phyloP scores from a whole-genome alignment of 148 eudicot species.

The Oxyria digyna region DNA sequence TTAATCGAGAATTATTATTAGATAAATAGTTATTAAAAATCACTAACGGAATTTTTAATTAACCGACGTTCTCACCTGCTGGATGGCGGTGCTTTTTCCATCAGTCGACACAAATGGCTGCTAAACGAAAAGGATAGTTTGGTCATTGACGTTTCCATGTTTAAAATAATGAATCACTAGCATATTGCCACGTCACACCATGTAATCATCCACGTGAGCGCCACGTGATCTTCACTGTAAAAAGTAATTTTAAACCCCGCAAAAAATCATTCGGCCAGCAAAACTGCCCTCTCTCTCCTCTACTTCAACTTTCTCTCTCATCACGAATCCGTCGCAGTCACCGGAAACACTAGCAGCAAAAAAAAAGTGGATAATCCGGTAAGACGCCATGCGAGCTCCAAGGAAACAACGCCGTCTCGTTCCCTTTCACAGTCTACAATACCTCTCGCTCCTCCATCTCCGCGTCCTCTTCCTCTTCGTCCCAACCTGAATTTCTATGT shows the following conservation, averaged over 20 bases:
- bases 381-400: slow-evolving; percentile 12
- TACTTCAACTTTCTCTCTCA: background rate
- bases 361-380: background rate
- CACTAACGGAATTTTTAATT: too few species aligned
- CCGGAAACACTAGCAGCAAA: background rate
- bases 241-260: background rate
- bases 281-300: background rate
- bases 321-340: background rate
- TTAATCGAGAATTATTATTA: too few species aligned
- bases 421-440: slow-evolving; percentile 13
- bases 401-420: slow-evolving; percentile 12
- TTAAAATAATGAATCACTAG: background rate
- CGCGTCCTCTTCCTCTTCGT: slow-evolving; percentile 38
- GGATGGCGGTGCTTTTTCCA: too few species aligned
- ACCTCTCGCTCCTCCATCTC: slow-evolving; percentile 27
- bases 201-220: background rate
- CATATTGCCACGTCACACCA: background rate
- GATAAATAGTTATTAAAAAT: too few species aligned
- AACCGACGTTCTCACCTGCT: too few species aligned
- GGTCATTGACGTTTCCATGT: background rate
- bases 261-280: background rate
- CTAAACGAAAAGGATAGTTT: background rate
- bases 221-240: background rate
- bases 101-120: background rate
- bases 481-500: slow-evolving; percentile 25